These are phyloP conservation scores for Moesziomyces parantarcticus DNA, from an alignment of 1,284 basidiomycete species.

Conservation along the genomic window DNA sequence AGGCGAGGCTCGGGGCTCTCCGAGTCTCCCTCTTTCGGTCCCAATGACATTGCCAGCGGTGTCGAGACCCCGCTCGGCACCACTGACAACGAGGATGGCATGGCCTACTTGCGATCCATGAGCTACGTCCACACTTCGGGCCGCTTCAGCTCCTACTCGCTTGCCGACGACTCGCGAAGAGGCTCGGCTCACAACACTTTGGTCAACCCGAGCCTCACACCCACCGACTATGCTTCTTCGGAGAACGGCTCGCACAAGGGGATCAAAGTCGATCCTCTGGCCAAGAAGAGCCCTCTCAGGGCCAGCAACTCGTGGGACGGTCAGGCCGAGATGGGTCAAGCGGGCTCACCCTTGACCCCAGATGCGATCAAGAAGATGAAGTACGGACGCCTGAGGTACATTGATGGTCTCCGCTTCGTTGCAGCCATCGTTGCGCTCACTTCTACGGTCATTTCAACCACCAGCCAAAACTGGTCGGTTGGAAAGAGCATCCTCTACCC, in stretches of 20 bases:
- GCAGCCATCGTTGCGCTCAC: slow-evolving; percentile 39
- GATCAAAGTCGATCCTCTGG: slow-evolving; percentile 12
- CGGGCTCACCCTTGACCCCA: slow-evolving; percentile 1
- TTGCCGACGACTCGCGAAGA: slow-evolving; percentile 17
- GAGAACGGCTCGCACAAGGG: slow-evolving; percentile 24
- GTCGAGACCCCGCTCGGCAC: slow-evolving; percentile 26
- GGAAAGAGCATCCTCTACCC: slow-evolving; percentile 49
- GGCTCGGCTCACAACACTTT: slow-evolving; percentile 27
- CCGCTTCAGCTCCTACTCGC: slow-evolving; percentile 30
- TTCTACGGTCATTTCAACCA: slow-evolving; percentile 28
- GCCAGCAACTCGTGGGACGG: slow-evolving; percentile 36
- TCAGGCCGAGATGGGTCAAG: slow-evolving; percentile 13
- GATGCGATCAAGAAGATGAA: slow-evolving; percentile 33
- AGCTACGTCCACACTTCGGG: slow-evolving; percentile 40
- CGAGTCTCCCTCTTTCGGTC: slow-evolving; percentile 15
- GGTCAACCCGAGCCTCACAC: slow-evolving; percentile 20
- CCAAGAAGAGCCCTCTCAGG: slow-evolving; percentile 25
- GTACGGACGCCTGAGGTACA: slow-evolving; percentile 43
- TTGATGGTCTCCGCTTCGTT: slow-evolving; percentile 40
- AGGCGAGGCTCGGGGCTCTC: slow-evolving; percentile 14
- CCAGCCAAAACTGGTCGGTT: slow-evolving; percentile 16
- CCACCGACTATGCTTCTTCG: slow-evolving; percentile 37
- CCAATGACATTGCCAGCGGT: slow-evolving; percentile 18
- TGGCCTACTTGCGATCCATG: slow-evolving; percentile 48
- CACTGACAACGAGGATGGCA: slow-evolving; percentile 34